Evolutionary conservation across 768 basidiomycete genomes (phyloP), one percentile per base, ranked within the genome.

Genomic region (Clitopilus passeckerianus): DNA sequence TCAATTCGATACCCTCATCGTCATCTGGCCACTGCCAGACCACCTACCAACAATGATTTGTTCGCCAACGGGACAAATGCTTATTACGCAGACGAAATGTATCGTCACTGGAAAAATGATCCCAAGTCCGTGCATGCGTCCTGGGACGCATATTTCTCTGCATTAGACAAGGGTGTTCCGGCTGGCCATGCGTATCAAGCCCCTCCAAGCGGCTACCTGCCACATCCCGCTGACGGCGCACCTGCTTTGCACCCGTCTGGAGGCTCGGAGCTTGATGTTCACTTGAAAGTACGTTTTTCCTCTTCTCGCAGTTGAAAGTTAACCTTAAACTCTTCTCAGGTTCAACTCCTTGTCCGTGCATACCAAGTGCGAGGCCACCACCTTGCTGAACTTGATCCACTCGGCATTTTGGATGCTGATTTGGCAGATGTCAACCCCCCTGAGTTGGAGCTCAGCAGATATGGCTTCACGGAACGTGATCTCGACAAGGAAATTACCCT

Each of bases 321-420:
- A 22, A 43, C 27, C 27, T 53, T 54, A n/a, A 53, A 16, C n/a
- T 61, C 20, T 22, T 30, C 23, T 1, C 69, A 98, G 96, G 89
- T 94, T 16, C 97, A 99, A 90, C 83, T 98, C 27, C 87, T 99
- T 59, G 94, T 98, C 56, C 90, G 97, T 59, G 97, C 97, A 2
- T 99, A 97, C 75, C 97, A 99, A 86, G 97, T 99, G 16, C 91
- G 96, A 60, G 97, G 97, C 15, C 97, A 99, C 68, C 95, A 98
- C 67, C 81, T 95, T 59, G 97, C 96, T 34, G 91, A 97, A 63
- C 81, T 99, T 57, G 97, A 99, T 71, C 97, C 97, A 33, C 84
- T 99, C 16, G 95, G 95, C 15, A 95, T 99, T 67, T 82, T 91
- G 56, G 89, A 94, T 65, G 83, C 93, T 37, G 96, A 98, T 72